Base-by-base conservation (phyloP, 2,329 filamentous ascomycete species). In the Colletotrichum lindemuthianum region DNA sequence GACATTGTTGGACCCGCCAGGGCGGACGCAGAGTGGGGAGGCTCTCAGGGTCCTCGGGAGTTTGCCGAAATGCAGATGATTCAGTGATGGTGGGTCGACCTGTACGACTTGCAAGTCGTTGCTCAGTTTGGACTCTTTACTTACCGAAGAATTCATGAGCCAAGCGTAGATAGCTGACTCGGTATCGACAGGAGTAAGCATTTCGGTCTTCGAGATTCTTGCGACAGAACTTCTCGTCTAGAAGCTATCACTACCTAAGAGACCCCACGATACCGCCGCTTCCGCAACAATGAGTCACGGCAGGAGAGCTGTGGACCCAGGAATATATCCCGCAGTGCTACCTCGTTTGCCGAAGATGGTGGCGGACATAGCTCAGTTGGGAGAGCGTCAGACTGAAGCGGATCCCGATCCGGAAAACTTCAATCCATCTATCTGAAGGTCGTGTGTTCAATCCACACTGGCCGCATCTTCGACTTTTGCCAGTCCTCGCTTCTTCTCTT, bases 401-500 rank as follows among this genome's bases (percentile, higher is more conserved):
- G 61, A 44, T 34, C 2, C 8, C 0, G 1, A n/a, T 52, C 61
- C 51, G 41, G 10, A 6, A 52, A 52, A 65, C 61, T 65, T 65
- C 61, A 65, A 16, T 65, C 61, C 37, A 52, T 60, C 57, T 37
- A 65, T 60, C 60, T 64, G 60, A 64, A 64, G 60, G 60, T 64
- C 60, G 60, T 63, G 60, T 65, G 61, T 65, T 65, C 61, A 65
- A 65, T 65, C 61, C 61, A 65, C 61, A 65, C 61, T 65, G 61
- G 58, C 61, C 61, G 61, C 61, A 65, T 61, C 34, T 56, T 51
- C 34, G 6, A 8, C 8, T 61, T 65, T 64, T 60, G 49, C 15
- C 34, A 13, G 32, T 15, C 10, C 4, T 15, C 12, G 13, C n/a
- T 12, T 43, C 41, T 43, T 43, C 9, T 5, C 41, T 7, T 45